Conservation (phyloP, 257 asterid species). For the Henckelia pumila region DNA sequence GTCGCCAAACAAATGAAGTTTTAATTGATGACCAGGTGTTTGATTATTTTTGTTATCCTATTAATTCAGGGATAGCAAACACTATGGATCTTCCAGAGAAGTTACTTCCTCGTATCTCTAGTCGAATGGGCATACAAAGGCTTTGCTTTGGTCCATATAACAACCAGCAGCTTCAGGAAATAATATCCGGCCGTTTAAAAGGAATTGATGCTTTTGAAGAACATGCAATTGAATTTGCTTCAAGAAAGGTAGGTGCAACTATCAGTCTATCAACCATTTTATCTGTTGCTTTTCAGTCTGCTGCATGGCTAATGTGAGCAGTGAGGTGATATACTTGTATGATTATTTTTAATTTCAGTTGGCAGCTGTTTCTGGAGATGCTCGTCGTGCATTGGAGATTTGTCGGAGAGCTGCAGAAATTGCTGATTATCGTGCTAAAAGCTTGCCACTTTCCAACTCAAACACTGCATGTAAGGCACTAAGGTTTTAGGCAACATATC, state of each 20-base stretch:
- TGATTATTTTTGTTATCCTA: conserved; percentile 13
- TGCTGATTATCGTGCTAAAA: conserved; percentile 72
- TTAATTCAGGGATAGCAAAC: conserved; percentile 86
- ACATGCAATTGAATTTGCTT: conserved; percentile 91
- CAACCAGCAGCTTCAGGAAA: conserved; percentile 91
- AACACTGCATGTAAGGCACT: conserved; percentile 43
- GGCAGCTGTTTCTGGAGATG: conserved; percentile 99
- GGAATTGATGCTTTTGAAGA: conserved; percentile 87
- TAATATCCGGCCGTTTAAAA: conserved; percentile 74
- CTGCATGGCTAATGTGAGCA: conserved; percentile 16
- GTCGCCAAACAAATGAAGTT: conserved; percentile 3
- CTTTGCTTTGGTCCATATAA: conserved; percentile 95
- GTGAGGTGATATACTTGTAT: conserved; percentile 13
- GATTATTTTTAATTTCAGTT: conserved; percentile 48
- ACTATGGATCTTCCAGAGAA: conserved; percentile 99
- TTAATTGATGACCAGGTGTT: conserved; percentile 15
- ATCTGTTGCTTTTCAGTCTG: conserved; percentile 6
- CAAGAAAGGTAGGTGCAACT: conserved; percentile 66
- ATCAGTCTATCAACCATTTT: conserved; percentile 17
- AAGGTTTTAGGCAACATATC: neutral
- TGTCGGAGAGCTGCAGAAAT: conserved; percentile 97
- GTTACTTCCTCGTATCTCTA: conserved; percentile 91
- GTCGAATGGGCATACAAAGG: conserved; percentile 99
- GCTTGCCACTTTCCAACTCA: conserved; percentile 34
- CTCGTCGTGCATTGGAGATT: conserved; percentile 95